Evolutionary conservation across 2,329 filamentous ascomycete genomes (phyloP), one percentile per base, ranked within the genome.

Genomic region (Pseudogymnoascus sp.): DNA sequence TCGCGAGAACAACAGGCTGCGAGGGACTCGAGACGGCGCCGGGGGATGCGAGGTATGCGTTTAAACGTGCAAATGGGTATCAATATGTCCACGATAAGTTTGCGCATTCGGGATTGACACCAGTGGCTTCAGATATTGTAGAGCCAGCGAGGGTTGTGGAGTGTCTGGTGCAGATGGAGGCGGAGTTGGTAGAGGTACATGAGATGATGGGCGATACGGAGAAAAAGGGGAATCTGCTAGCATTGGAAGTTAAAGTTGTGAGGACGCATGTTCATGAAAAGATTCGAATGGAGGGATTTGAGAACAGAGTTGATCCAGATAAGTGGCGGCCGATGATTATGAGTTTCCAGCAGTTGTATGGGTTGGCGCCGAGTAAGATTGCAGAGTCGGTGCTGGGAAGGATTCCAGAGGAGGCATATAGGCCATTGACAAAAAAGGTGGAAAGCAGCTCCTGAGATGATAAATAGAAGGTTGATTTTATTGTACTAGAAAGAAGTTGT

Each of bases 131-230:
- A 4, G 69, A 73, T 5, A 64, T 74, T 34, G 73, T 78, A 6
- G 66, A 63, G 1, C 75, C 77, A 3, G 59, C 65, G 3, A 70
- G 78, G 5, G 73, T 79, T 61, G 64, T 38, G 21, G 74, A 78
- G 62, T 79, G 76, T 62, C 76, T 76, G 0, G 77, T 74, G 16
- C 75, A 78, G 64, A 79, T 79, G 76, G 77, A 79, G 64, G 74
- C 71, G 44, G 72, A 76, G 66, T 64, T 79, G 5, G 68, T 74
- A 3, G 67, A 66, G 12, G 66, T 68, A 6, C 69, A 75, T 63
- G 69, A 69, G 37, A 70, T 78, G 66, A 71, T 72, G 68, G 65
- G 71, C 31, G 75, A 77, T 63, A 61, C 72, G 0, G 70, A 72
- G 50, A 67, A 66, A 10, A 66, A 65, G n/a, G 75, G 74, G 0